These are phyloP conservation scores for Lentinula aciculospora DNA, from an alignment of 768 basidiomycete species.

Conservation along the genomic window DNA sequence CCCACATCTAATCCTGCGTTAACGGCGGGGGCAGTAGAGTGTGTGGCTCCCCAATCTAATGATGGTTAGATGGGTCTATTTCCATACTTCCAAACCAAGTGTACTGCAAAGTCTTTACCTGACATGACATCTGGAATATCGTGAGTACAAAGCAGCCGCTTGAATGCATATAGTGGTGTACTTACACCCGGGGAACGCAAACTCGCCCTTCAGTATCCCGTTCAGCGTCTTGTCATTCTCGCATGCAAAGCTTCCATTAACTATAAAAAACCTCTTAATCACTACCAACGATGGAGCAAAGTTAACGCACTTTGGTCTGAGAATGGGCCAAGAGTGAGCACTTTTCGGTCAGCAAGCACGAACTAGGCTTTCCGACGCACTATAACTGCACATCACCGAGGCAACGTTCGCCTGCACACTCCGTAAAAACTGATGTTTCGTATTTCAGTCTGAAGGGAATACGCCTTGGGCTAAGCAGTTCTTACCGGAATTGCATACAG, in stretches of 20 bases:
- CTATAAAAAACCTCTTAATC: constrained; percentile 12
- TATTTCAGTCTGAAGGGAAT: neutral
- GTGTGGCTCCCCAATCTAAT: constrained; percentile 64
- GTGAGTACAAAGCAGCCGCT: neutral
- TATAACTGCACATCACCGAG: constrained; percentile 64
- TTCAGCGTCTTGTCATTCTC: constrained; percentile 58
- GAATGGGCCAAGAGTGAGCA: neutral
- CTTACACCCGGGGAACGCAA: constrained; percentile 63
- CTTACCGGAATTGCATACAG: constrained; percentile 48
- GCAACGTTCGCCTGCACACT: constrained; percentile 63
- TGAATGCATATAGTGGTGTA: neutral
- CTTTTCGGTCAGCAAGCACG: neutral
- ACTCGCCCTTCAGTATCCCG: constrained; percentile 58
- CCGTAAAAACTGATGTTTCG: constrained; percentile 36
- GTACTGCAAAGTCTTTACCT: constrained; percentile 23
- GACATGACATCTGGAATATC: constrained; percentile 36
- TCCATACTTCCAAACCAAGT: too few species aligned
- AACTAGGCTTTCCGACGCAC: neutral
- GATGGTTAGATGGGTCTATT: too few species aligned
- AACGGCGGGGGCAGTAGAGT: constrained; percentile 43
- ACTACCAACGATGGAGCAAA: constrained; percentile 9
- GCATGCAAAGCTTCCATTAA: constrained; percentile 59
- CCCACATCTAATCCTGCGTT: constrained; percentile 60
- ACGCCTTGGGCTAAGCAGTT: neutral
- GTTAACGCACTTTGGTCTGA: constrained; percentile 17